phyloP scores from a whole-genome alignment of 306 rosid species.

The Pyrus betulifolia region DNA sequence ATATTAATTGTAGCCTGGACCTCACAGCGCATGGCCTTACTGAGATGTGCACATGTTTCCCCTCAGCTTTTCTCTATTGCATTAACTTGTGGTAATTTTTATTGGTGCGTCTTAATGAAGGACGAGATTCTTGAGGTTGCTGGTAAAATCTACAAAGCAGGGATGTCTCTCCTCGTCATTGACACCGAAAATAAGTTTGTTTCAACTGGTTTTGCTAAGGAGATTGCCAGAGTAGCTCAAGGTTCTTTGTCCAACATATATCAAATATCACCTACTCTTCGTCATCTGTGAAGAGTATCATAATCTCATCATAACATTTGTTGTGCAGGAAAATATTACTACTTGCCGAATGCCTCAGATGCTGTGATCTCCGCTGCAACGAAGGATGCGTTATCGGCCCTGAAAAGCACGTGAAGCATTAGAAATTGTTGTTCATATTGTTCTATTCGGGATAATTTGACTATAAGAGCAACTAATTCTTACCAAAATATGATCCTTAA shows the following conservation, averaged over 20 bases:
- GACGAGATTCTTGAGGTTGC: slow-evolving; percentile 98
- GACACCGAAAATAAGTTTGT: slow-evolving; percentile 98
- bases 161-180: slow-evolving; percentile 94
- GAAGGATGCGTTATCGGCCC: slow-evolving; percentile 70
- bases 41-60: background rate
- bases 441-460: background rate
- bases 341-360: slow-evolving; percentile 95
- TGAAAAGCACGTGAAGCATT: slow-evolving; percentile 56
- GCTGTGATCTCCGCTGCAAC: slow-evolving; percentile 83
- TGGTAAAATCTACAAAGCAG: slow-evolving; percentile 86
- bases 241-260: slow-evolving; percentile 39
- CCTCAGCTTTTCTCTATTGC: background rate
- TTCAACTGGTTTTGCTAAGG: slow-evolving; percentile 97
- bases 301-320: slow-evolving; percentile 8
- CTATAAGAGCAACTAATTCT: background rate
- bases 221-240: slow-evolving; percentile 95
- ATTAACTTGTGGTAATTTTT: background rate
- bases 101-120: slow-evolving; percentile 33
- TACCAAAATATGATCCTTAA: too few species aligned
- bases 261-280: background rate
- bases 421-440: background rate
- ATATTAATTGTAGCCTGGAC: background rate
- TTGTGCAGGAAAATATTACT: slow-evolving; percentile 84
- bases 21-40: background rate
- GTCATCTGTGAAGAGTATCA: slow-evolving; percentile 5